phyloP scores from a whole-genome alignment of 176 grass and related monocot species.

The Secale cereale region DNA sequence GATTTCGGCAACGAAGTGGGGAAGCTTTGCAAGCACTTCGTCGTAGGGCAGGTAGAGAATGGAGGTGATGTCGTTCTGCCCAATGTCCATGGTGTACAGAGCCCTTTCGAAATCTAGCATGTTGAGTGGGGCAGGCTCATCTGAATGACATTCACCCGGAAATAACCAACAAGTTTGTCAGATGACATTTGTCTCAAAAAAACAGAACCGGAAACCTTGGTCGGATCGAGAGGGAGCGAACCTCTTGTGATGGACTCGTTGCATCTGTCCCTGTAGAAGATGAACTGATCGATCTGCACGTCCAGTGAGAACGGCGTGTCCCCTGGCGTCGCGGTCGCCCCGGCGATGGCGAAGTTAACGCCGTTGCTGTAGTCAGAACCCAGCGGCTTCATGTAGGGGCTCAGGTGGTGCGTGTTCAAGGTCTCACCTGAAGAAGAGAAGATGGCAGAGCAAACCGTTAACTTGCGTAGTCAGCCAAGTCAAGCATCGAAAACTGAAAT shows the following conservation, averaged over 20 bases:
- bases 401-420: slow-evolving; percentile 50
- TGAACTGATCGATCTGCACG: slow-evolving; percentile 63
- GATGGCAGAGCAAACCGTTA: background rate
- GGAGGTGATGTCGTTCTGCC: slow-evolving; percentile 74
- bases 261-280: slow-evolving; percentile 57
- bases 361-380: slow-evolving; percentile 60
- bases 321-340: slow-evolving; percentile 36
- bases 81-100: slow-evolving; percentile 79
- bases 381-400: slow-evolving; percentile 69
- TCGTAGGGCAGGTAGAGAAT: slow-evolving; percentile 52
- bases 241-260: slow-evolving; percentile 42
- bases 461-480: background rate
- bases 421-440: slow-evolving; percentile 42
- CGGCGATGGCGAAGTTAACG: slow-evolving; percentile 60
- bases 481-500: background rate
- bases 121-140: slow-evolving; percentile 32
- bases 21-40: slow-evolving; percentile 49
- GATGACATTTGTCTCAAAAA: background rate
- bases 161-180: background rate
- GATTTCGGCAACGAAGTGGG: slow-evolving; percentile 56
- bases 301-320: slow-evolving; percentile 37
- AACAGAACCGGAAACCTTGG: background rate
- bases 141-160: slow-evolving; percentile 25
- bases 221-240: background rate
- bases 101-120: slow-evolving; percentile 46